A percentile compares a stretch with the other conserved stretches of the same genome.
Evolutionary conservation across 1,284 basidiomycete species (phyloP).

Genomic region (Ceratobasidium sp.): DNA sequence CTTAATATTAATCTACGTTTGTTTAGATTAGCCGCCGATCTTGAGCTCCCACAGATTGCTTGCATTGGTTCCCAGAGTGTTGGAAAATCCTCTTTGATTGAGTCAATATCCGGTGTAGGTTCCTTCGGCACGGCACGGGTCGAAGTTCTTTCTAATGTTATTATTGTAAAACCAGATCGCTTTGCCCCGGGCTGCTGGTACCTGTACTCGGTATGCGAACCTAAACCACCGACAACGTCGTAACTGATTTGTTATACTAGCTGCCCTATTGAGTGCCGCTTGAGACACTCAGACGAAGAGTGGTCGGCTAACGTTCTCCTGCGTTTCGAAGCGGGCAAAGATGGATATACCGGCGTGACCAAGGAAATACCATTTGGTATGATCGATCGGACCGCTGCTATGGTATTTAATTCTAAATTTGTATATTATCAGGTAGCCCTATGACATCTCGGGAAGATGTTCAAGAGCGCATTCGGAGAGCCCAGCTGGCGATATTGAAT

Average conservation of each 20-base stretch:
- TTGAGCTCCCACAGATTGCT: constrained; percentile 67
- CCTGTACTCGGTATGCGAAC: constrained; percentile 50
- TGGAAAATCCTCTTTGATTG: constrained; percentile 68
- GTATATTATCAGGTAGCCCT: constrained; percentile 48
- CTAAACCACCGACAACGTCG: background rate
- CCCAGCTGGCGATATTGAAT: constrained; percentile 79
- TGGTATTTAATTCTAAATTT: constrained; percentile 20
- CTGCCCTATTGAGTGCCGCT: constrained; percentile 49
- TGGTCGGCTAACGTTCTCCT: constrained; percentile 52
- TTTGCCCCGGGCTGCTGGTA: constrained; percentile 50
- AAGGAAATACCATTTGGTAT: constrained; percentile 39
- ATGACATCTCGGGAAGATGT: constrained; percentile 49
- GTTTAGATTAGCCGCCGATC: constrained; percentile 56
- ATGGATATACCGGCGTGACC: constrained; percentile 46
- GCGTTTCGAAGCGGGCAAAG: constrained; percentile 52
- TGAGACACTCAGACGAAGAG: constrained; percentile 44
- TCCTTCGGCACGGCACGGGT: background rate
- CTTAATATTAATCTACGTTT: background rate
- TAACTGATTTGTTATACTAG: constrained; percentile 27
- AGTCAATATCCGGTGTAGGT: constrained; percentile 52
- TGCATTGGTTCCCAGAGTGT: constrained; percentile 72
- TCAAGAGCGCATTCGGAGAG: constrained; percentile 58
- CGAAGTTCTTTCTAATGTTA: background rate
- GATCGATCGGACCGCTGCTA: constrained; percentile 6
- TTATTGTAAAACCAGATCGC: constrained; percentile 42